A percentile compares a stretch with the other conserved stretches of the same genome.
These are phyloP conservation scores for Neurospora sp. DNA, from an alignment of 495 filamentous ascomycete genomes.

Conservation along the genomic window DNA sequence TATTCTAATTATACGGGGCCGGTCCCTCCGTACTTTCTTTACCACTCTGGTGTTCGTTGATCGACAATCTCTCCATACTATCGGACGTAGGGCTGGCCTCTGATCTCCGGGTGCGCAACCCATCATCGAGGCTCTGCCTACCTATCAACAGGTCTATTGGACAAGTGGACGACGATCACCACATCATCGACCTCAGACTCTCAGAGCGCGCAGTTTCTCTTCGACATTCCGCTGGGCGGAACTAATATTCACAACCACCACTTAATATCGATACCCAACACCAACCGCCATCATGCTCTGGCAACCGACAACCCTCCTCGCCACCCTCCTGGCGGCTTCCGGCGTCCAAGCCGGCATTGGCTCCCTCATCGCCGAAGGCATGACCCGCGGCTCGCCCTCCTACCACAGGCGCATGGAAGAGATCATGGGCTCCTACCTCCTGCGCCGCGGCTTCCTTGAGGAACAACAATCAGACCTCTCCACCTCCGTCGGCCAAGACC, in stretches of 20 bases:
- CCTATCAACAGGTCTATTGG: neutral
- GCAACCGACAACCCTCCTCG: slow-evolving; percentile 13
- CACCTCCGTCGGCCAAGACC: slow-evolving; percentile 2
- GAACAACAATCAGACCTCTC: slow-evolving; percentile 6
- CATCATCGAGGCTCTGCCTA: neutral
- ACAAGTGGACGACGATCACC: neutral
- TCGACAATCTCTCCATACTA: neutral
- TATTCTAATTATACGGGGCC: neutral
- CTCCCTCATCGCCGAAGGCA: slow-evolving; percentile 15
- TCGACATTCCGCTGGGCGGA: neutral
- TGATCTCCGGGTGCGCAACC: neutral
- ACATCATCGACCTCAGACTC: neutral
- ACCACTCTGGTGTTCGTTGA: neutral
- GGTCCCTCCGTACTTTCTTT: neutral
- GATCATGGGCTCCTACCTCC: slow-evolving; percentile 14
- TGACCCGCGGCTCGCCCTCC: slow-evolving; percentile 11
- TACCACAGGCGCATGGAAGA: slow-evolving; percentile 18
- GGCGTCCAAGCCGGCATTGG: slow-evolving; percentile 19
- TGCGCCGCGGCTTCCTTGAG: slow-evolving; percentile 9
- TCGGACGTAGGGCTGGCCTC: neutral
- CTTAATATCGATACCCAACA: slow-evolving; percentile 7
- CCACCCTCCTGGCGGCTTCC: slow-evolving; percentile 16
- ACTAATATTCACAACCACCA: neutral
- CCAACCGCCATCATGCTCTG: slow-evolving; percentile 17
- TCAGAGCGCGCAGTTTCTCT: neutral